Base-by-base conservation (phyloP, 768 basidiomycete species). In the Hygrophoropsis aurantiaca region DNA sequence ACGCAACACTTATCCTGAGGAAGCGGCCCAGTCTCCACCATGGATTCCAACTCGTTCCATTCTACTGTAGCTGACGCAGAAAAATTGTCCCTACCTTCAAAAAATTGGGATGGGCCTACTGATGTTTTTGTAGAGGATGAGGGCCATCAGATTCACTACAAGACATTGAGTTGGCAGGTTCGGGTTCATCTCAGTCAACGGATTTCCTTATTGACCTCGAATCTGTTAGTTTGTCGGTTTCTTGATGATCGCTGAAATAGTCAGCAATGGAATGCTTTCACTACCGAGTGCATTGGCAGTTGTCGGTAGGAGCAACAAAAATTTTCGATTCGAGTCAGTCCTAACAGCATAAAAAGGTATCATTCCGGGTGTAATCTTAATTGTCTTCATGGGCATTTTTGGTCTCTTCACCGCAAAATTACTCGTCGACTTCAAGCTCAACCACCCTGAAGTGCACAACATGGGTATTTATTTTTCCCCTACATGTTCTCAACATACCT, bases 171-270 rank as follows among this genome's bases (percentile, higher is more conserved):
- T 40, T 78, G 77, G 77, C 76, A 74, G 70, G 75, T 74, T 18
- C n/a, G n/a, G 3, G 47, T 51, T 24, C 35, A 27, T 33, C 30
- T 46, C 32, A 39, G 25, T 10, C 38, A 27, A 25, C 18, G 18
- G 16, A 16, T 19, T 36, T 19, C 18, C 36, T 30, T 16, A n/a
- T 27, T 18, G 25, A 41, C 46, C 4, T 26, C 37, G 15, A 18
- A 26, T 27, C 15, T 20, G 5, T 18, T 44, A 79, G 75, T 74
- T 78, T 49, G 74, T 79, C 7, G 61, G 67, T 20, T 51, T 78
- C 42, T 59, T 80, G 16, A 80, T 80, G 79, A 78, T 79, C 43
- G 77, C 78, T 35, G 78, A 79, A 56, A 78, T 79, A 20, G 77
- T 80, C 26, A 75, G 74, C 59, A 80, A 79, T 58, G 79, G 78